Evolutionary conservation across 2,329 filamentous ascomycete genomes (phyloP).

Genomic region (Aspergillus sp.): DNA sequence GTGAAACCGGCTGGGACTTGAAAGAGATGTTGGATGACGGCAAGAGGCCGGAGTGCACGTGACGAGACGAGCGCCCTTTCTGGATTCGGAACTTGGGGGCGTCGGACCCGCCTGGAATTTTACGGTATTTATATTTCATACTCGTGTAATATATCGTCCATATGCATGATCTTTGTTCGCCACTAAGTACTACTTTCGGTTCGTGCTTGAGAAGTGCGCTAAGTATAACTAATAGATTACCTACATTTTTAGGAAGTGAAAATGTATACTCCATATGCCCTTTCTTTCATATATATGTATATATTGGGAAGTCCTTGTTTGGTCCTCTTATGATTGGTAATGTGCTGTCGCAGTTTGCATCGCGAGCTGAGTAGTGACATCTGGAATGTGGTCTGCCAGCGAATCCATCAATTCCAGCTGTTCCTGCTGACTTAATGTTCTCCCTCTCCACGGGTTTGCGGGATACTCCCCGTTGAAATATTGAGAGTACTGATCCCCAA

Average conservation of each 20-base stretch:
- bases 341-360: conserved; percentile 42
- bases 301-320: background rate
- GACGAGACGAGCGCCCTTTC: conserved; percentile 24
- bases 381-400: conserved; percentile 61
- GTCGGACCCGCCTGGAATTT: conserved; percentile 10
- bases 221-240: background rate
- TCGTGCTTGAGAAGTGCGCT: background rate
- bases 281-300: background rate
- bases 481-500: conserved; percentile 49
- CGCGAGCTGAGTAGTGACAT: conserved; percentile 41
- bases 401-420: conserved; percentile 80
- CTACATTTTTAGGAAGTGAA: background rate
- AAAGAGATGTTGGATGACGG: conserved; percentile 31
- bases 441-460: conserved; percentile 54
- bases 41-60: conserved; percentile 29
- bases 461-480: conserved; percentile 49
- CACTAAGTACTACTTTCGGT: background rate
- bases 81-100: conserved; percentile 10
- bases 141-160: background rate
- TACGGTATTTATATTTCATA: conserved; percentile 4
- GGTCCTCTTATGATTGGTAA: conserved; percentile 34
- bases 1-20: conserved; percentile 19
- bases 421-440: conserved; percentile 74
- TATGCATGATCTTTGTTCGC: background rate
- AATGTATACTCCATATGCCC: background rate